Evolutionary conservation across 176 grass and related monocot species (phyloP), one percentile per base, ranked within the genome.

Genomic region (Triticum timopheevii): DNA sequence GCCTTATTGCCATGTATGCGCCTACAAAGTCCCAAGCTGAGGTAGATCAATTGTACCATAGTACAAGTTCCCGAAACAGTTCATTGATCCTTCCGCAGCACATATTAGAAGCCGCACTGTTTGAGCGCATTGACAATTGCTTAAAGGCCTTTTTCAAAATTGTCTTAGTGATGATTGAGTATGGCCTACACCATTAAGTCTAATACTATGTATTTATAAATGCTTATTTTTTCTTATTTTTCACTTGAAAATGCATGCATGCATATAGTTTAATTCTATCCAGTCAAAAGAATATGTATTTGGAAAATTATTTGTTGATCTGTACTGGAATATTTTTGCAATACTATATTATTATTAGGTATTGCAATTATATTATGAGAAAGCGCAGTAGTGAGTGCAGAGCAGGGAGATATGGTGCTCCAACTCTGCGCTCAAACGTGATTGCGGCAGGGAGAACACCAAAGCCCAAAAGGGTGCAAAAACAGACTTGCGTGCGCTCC

Each of bases 1-100:
- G 80, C 82, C 23, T 2, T 23, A 16, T 80, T 74, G 66, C 76
- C 82, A 24, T 85, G 40, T 73, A 52, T 77, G 49, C 67, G 68
- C 59, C 76, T 65, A 80, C 76, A 65, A 89, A 34, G 52, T 39
- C 8, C 42, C 66, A 65, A 63, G 38, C 40, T 5, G 73, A 42
- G 30, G 39, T 73, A 65, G 87, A 73, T 65, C 31, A 52, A 69
- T 69, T 54, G 17, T 52, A 68, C 73, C 44, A 24, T 56, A 22
- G 23, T 88, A 35, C 4, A 63, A 79, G 16, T 83, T 9, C 73
- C 27, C 28, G 44, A 78, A 77, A 78, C 42, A 68, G 39, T 65
- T 76, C 20, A 66, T 28, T 5, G 19, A 13, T 52, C 44, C 44
- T 27, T 74, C 76, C 1, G 28, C 7, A 69, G 72, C 28, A 40